phyloP scores from a whole-genome alignment of 371 early-diverging fungal genomes.

The Mortierella sp. region DNA sequence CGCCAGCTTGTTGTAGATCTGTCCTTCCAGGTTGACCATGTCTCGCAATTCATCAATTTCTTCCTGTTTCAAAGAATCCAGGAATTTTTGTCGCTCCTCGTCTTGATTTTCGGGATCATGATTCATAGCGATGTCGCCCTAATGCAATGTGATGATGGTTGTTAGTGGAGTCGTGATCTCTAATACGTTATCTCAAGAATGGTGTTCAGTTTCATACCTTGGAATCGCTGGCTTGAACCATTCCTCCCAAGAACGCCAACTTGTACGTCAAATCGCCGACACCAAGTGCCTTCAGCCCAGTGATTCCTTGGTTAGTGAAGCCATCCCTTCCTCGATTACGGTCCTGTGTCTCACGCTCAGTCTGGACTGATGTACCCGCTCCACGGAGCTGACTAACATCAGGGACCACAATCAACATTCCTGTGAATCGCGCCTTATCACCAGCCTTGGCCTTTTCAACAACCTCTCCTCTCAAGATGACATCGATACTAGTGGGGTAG shows the following conservation, averaged over 20 bases:
- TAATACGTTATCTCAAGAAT: too few relatives aligned
- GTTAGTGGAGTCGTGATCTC: too few relatives aligned
- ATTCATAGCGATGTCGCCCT: slow-evolving; percentile 29
- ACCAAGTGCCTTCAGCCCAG: slow-evolving; percentile 90
- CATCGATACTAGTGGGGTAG: slow-evolving; percentile 82
- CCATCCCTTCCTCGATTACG: slow-evolving; percentile 72
- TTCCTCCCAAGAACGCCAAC: slow-evolving; percentile 90
- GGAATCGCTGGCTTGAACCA: slow-evolving; percentile 73
- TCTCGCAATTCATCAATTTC: slow-evolving; percentile 81
- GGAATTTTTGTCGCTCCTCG: slow-evolving; percentile 69
- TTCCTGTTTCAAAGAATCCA: slow-evolving; percentile 71
- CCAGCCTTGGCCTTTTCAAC: slow-evolving; percentile 99
- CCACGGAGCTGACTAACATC: slow-evolving; percentile 87
- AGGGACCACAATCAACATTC: slow-evolving; percentile 95
- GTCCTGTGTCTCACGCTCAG: slow-evolving; percentile 69
- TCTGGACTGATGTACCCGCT: slow-evolving; percentile 62
- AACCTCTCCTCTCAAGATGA: slow-evolving; percentile 95
- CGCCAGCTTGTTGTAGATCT: slow-evolving; percentile 80
- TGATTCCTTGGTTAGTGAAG: slow-evolving; percentile 80
- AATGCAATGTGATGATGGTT: background rate
- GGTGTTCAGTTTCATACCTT: slow-evolving; percentile 45
- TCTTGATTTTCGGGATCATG: slow-evolving; percentile 61
- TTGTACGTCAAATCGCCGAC: slow-evolving; percentile 93
- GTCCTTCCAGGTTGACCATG: slow-evolving; percentile 72
- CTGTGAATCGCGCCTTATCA: slow-evolving; percentile 93